Evolutionary conservation across 148 eudicot species (phyloP).

Genomic region (Heliosperma pusillum): DNA sequence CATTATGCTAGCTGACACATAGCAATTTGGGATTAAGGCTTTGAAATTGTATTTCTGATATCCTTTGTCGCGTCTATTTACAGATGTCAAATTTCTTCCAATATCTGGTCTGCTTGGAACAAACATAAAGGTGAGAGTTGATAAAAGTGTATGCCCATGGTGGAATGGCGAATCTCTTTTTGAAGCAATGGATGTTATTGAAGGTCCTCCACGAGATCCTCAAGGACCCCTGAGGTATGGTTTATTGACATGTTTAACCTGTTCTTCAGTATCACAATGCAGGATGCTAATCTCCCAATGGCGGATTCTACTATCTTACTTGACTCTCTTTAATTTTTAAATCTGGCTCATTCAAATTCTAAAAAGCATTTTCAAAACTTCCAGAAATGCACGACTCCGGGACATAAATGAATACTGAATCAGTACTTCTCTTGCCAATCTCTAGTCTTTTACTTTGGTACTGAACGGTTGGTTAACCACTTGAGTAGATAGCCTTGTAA

Average conservation of each 20-base stretch:
- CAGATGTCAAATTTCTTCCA: conserved; percentile 92
- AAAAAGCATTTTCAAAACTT: too few species aligned
- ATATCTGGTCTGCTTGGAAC: conserved; percentile 82
- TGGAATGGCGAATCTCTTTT: conserved; percentile 90
- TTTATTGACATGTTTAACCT: not conserved
- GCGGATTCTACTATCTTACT: not conserved
- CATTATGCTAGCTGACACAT: not conserved
- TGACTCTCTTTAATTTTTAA: not conserved
- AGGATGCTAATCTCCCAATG: not conserved
- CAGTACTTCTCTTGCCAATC: too few species aligned
- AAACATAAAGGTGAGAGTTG: conserved; percentile 67
- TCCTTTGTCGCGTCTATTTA: conserved; percentile 17
- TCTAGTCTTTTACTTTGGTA: too few species aligned
- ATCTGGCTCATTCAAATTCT: too few species aligned
- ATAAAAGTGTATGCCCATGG: conserved; percentile 71
- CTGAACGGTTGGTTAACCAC: too few species aligned
- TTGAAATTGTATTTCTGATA: not conserved
- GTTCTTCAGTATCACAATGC: not conserved
- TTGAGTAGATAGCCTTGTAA: not conserved
- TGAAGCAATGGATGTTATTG: conserved; percentile 81
- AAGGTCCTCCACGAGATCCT: conserved; percentile 84
- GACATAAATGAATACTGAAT: too few species aligned
- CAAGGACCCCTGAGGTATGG: conserved; percentile 74
- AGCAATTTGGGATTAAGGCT: not conserved
- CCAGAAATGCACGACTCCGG: too few species aligned